Conservation (phyloP, 108 stramenopile genomes). For the Fragilariopsis cylindrus region DNA sequence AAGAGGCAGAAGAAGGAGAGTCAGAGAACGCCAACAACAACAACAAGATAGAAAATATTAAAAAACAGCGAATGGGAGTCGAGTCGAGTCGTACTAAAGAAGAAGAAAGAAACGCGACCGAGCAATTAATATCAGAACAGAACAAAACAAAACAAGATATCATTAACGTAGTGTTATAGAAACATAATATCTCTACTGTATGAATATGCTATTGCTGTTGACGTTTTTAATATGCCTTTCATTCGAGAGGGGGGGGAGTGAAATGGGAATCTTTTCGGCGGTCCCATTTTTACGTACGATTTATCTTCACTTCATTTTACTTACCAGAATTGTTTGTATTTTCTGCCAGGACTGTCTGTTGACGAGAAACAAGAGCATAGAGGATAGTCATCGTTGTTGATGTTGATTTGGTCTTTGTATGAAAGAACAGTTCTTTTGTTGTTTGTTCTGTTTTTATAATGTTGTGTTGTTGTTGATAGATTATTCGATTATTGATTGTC, state of each 20-base stretch:
- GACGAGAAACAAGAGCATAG: slow-evolving; percentile 95
- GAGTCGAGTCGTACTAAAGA: neutral
- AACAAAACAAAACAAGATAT: too few species aligned
- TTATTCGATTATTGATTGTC: neutral
- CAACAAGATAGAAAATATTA: neutral
- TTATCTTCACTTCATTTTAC: slow-evolving; percentile 3
- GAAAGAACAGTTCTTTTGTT: neutral
- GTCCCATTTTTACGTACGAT: too few species aligned
- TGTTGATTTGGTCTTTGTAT: neutral
- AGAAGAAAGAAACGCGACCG: neutral
- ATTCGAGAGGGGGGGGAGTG: too few species aligned
- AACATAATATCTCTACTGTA: too few species aligned
- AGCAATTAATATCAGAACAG: too few species aligned
- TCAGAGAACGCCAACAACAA: neutral
- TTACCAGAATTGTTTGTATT: slow-evolving; percentile 89
- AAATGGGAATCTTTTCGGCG: too few species aligned
- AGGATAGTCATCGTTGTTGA: slow-evolving; percentile 77
- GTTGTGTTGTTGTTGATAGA: neutral
- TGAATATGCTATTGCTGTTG: too few species aligned
- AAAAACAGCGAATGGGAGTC: neutral
- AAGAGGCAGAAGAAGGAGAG: neutral
- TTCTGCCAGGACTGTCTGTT: slow-evolving; percentile 96
- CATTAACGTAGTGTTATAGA: too few species aligned
- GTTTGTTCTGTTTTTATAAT: neutral
- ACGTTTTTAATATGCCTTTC: too few species aligned